Evolutionary conservation across 2,329 filamentous ascomycete genomes (phyloP).

Genomic region (Rhynchosporium agropyri): DNA sequence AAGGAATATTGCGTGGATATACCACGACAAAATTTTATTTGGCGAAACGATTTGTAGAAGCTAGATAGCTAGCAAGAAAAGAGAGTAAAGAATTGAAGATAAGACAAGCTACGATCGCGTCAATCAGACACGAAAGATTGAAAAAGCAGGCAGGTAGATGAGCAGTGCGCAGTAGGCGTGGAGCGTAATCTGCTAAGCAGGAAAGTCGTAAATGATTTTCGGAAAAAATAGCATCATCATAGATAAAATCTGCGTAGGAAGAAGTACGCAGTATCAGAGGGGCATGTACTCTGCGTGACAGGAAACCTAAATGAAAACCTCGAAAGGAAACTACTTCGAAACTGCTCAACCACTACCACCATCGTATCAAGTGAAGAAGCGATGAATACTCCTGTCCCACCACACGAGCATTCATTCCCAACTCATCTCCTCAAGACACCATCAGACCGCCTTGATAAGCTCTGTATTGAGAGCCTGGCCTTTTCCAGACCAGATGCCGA

Average conservation of each 20-base stretch:
- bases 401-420: not conserved
- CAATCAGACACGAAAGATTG: not conserved
- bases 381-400: constrained; percentile 6
- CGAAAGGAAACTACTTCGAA: not conserved
- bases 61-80: not conserved
- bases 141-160: not conserved
- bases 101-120: not conserved
- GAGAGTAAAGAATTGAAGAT: constrained; percentile 6
- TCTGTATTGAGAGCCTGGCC: constrained; percentile 5
- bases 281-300: constrained; percentile 20
- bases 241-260: not conserved
- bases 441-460: not conserved
- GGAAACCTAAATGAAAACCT: constrained; percentile 8
- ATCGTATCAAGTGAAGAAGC: not conserved
- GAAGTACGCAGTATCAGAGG: not conserved
- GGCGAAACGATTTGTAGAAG: not conserved
- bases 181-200: constrained; percentile 18
- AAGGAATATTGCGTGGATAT: too few species aligned
- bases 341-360: not conserved
- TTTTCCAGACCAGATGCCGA: constrained; percentile 23
- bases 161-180: not conserved
- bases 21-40: not conserved
- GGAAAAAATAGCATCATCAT: too few species aligned
- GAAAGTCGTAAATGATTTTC: not conserved
- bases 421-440: not conserved